These are phyloP conservation scores for Leishmania martiniquensis DNA, from an alignment of 208 protist genomes.

Conservation along the genomic window DNA sequence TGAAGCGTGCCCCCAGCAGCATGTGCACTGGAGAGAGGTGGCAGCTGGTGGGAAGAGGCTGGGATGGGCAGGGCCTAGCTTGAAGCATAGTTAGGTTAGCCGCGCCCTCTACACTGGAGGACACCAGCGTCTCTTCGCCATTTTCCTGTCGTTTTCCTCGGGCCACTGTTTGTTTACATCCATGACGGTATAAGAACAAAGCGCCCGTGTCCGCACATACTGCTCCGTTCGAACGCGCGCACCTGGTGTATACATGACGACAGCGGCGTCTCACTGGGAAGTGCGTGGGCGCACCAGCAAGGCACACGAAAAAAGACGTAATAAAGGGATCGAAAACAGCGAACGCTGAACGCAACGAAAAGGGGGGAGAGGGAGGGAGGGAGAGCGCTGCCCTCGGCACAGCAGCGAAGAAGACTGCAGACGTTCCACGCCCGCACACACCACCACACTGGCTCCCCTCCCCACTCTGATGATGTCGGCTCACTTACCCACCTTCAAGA, in stretches of 20 bases:
- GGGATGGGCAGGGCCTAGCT: too few relatives aligned
- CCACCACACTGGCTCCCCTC: background rate
- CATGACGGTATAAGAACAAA: background rate
- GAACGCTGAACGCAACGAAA: background rate
- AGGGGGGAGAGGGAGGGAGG: background rate
- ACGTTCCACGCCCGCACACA: background rate
- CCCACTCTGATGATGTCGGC: background rate
- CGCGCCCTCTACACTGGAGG: too few relatives aligned
- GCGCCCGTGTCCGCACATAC: background rate
- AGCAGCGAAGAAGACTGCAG: background rate
- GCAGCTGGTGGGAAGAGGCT: too few relatives aligned
- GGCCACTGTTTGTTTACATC: constrained; percentile 9
- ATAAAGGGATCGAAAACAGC: background rate
- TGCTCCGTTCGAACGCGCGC: background rate
- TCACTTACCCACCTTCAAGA: constrained; percentile 60
- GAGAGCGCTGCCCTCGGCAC: background rate
- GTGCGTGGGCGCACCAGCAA: background rate
- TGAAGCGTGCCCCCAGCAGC: too few relatives aligned
- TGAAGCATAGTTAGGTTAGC: too few relatives aligned
- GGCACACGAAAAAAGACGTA: background rate
- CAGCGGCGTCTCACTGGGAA: background rate
- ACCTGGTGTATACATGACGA: constrained; percentile 1
- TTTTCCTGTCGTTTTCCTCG: background rate
- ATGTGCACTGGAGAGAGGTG: too few relatives aligned
- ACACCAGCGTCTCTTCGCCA: background rate